A percentile compares a stretch with the other conserved stretches of the same genome.
phyloP scores from a whole-genome alignment of 2,329 filamentous ascomycete species.

The Xylaria sp. region DNA sequence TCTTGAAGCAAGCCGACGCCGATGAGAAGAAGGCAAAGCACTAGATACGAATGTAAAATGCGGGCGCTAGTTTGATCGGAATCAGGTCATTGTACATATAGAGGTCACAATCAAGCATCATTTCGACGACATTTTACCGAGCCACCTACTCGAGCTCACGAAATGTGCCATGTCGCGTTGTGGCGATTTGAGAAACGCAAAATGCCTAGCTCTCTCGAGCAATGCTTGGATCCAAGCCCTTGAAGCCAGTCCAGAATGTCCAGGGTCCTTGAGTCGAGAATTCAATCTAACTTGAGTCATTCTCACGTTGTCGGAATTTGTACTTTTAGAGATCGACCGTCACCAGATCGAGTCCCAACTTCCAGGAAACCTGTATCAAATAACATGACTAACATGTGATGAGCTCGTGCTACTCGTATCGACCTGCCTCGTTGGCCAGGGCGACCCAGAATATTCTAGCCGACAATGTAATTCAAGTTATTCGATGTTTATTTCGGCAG shows the following conservation, averaged over 20 bases:
- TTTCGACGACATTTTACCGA: constrained; percentile 34
- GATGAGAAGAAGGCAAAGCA: constrained; percentile 58
- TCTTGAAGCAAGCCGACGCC: constrained; percentile 57
- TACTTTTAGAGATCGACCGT: constrained; percentile 32
- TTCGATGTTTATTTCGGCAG: neutral
- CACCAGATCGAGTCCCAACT: constrained; percentile 28
- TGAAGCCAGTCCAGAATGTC: constrained; percentile 34
- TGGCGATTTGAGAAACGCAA: constrained; percentile 34
- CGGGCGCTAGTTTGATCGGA: constrained; percentile 37
- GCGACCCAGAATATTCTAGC: constrained; percentile 23
- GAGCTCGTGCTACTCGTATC: constrained; percentile 10
- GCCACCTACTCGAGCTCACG: constrained; percentile 39
- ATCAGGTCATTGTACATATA: constrained; percentile 49
- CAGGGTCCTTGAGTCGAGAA: constrained; percentile 28
- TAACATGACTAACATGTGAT: constrained; percentile 18
- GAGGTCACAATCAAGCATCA: constrained; percentile 45
- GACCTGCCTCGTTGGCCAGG: constrained; percentile 15
- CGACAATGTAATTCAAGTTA: constrained; percentile 18
- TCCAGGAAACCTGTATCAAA: constrained; percentile 31
- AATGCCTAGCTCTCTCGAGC: constrained; percentile 34
- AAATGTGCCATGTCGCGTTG: constrained; percentile 33
- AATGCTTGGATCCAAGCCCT: constrained; percentile 33
- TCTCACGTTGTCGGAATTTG: constrained; percentile 27
- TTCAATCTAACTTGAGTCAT: constrained; percentile 30
- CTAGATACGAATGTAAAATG: constrained; percentile 46